Evolutionary conservation across 306 rosid species (phyloP).

Genomic region (Castanea sativa): DNA sequence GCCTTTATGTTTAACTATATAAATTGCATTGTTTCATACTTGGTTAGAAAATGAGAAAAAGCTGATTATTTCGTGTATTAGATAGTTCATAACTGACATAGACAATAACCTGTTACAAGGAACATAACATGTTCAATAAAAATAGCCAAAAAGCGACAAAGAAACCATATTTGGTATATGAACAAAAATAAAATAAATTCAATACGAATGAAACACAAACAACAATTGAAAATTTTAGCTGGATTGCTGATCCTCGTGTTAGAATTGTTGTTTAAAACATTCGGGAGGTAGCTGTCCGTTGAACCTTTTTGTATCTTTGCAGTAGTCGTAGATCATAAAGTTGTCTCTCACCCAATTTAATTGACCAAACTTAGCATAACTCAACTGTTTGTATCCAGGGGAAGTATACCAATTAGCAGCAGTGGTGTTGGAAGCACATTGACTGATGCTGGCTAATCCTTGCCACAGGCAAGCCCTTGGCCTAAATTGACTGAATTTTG

Average conservation of each 20-base stretch:
- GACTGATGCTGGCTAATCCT: constrained; percentile 49
- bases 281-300: constrained; percentile 55
- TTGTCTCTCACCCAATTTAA: constrained; percentile 55
- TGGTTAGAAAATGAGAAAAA: neutral
- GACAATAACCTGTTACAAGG: neutral
- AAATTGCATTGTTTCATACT: neutral
- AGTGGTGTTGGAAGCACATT: constrained; percentile 43
- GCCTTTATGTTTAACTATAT: neutral
- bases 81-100: neutral
- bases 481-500: constrained; percentile 50
- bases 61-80: neutral
- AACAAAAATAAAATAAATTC: constrained; percentile 17
- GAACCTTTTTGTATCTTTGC: constrained; percentile 62
- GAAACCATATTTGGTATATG: constrained; percentile 3
- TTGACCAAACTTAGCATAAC: constrained; percentile 36
- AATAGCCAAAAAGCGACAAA: neutral
- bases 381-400: constrained; percentile 42
- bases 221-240: neutral
- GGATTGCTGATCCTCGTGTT: constrained; percentile 3
- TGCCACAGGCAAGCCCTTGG: constrained; percentile 76
- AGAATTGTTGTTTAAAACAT: constrained; percentile 51
- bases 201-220: constrained; percentile 14
- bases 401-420: constrained; percentile 70
- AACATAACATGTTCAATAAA: neutral
- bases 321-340: constrained; percentile 74